Percentiles rank a stretch among this genome's conserved stretches.
Conservation (phyloP, 139 green algal species). For the Desmodesmus armatus region DNA sequence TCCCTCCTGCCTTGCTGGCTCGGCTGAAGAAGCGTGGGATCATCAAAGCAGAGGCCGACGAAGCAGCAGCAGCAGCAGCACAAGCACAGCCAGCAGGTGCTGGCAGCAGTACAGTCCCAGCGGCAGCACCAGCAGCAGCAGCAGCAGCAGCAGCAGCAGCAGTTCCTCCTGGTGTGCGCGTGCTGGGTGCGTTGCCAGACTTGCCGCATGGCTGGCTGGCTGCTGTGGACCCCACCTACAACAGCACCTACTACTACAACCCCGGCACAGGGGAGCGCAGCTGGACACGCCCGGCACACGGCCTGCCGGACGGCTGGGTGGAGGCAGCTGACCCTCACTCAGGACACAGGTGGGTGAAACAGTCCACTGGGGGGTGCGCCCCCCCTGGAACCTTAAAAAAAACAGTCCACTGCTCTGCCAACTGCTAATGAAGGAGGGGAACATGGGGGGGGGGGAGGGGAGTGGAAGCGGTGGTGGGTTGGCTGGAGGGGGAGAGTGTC, state of each 20-base stretch:
- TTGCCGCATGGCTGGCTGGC: constrained; percentile 78
- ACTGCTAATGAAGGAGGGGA: no score
- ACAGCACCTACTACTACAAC: constrained; percentile 79
- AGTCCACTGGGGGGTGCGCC: no score
- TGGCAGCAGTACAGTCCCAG: neutral
- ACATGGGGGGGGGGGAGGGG: no score
- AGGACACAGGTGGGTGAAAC: constrained; percentile 36
- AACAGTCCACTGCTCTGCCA: no score
- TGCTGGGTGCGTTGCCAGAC: neutral
- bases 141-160: constrained; percentile 24
- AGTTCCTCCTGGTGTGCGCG: neutral
- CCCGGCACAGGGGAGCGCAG: constrained; percentile 63
- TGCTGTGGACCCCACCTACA: constrained; percentile 73
- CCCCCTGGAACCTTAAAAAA: no score
- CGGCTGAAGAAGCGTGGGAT: constrained; percentile 72
- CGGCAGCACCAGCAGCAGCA: constrained; percentile 40
- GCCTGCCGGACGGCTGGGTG: constrained; percentile 70
- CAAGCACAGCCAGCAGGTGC: neutral
- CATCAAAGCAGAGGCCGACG: neutral
- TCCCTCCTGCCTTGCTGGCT: constrained; percentile 70
- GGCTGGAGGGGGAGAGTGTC: no score
- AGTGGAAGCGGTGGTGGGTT: no score
- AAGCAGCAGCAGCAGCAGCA: neutral
- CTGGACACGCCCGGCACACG: constrained; percentile 55
- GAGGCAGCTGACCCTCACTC: constrained; percentile 58